Evolutionary conservation across 768 basidiomycete species (phyloP).

Genomic region (Tylopilus intermedius): DNA sequence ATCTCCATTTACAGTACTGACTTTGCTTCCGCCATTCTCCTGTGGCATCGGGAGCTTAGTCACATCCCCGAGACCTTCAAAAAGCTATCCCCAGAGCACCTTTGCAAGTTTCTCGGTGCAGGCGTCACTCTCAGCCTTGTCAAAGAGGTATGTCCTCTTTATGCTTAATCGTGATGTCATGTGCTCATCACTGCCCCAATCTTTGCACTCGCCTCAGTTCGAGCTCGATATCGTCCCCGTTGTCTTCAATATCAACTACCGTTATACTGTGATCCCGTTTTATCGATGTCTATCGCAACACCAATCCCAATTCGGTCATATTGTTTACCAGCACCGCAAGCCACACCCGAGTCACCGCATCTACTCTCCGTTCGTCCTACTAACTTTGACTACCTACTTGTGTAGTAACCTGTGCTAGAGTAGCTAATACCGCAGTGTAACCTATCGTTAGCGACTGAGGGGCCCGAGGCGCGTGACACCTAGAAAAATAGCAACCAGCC

Average conservation of each 20-base stretch:
- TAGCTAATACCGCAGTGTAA: no score
- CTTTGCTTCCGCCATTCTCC: conserved; percentile 55
- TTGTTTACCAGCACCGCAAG: no score
- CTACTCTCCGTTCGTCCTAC: no score
- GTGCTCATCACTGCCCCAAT: conserved; percentile 46
- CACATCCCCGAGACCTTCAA: conserved; percentile 61
- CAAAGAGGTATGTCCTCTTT: conserved; percentile 48
- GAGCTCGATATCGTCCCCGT: conserved; percentile 80
- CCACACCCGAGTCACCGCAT: no score
- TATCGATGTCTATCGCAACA: no score
- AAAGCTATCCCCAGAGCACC: conserved; percentile 69
- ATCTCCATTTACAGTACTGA: conserved; percentile 80
- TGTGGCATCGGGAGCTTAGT: conserved; percentile 61
- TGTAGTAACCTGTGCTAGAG: no score
- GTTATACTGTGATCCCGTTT: no score
- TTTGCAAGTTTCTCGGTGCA: conserved; percentile 83
- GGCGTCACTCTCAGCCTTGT: conserved; percentile 71
- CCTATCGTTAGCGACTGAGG: no score
- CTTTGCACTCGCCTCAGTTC: conserved; percentile 79
- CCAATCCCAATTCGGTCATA: no score
- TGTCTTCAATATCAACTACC: conserved; percentile 87
- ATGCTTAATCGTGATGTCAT: conserved; percentile 5
- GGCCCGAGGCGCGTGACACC: no score
- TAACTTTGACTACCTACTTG: no score
- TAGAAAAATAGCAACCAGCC: no score